Base-by-base conservation (phyloP, 192 early-diverging fungal species). In the Backusella morwellensis region DNA sequence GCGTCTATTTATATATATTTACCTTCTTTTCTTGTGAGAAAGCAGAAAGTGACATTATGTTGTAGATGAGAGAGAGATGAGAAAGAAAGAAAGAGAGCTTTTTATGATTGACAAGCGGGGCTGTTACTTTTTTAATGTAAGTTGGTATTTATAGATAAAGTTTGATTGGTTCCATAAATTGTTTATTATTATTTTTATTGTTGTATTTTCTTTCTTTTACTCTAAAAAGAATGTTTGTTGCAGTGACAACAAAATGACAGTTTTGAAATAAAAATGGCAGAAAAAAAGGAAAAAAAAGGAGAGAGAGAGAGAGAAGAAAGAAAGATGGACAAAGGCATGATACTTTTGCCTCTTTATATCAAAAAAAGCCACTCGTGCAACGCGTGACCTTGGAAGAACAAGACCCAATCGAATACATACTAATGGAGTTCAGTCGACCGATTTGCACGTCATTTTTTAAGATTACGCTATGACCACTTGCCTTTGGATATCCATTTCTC, bases 391-490 rank as follows among this genome's bases (percentile, higher is more conserved):
- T 29, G 9, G 26, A 26, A 63, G 56, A 63, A 12, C 56, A 63
- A 29, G 23, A 14, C 12, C 56, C 56, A 63, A 63, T 63, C 56
- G 56, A 63, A 29, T 12, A 12, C 3, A 29, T 12, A 12, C 3
- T 8, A 36, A 70, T 23, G 41, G 6, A 35, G 1, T 38, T 32
- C 8, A 50, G 36, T 29, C 15, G 11, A 47, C 6, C 40, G 14
- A 14, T 44, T 36, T 70, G 41, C n/a, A 70, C 40, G 68, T 70
- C 68, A 70, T 70, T 36, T 70, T 40, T 21, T 42, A 70, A 29
- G 23, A 63, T 54, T 54, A 72, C 70, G 70, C 70, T 72, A 72
- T 72, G 70, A 44, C 70, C 70, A 72, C 70, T 41, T 72, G 67
- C 1, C 12, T 17, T 6, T 35, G 34, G 19, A 3, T 34, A 67